Percentiles rank a stretch among this genome's conserved stretches.
Conservation (phyloP, 176 grass and related monocot species). For the Musa troglodytarum region DNA sequence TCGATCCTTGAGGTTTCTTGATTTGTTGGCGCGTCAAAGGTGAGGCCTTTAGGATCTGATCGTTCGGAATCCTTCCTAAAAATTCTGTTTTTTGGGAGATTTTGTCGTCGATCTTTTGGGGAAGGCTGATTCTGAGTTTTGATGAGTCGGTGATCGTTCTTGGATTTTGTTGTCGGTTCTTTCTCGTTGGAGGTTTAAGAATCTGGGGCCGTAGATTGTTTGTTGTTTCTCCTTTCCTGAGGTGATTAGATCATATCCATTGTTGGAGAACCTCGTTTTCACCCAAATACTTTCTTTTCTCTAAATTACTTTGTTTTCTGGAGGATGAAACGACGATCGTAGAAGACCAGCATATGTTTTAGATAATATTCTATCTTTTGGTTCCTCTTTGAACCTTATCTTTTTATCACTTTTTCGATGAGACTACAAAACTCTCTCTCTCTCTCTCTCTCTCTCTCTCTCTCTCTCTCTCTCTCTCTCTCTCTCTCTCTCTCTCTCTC, state of each 20-base stretch:
- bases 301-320: background rate
- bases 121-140: background rate
- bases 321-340: background rate
- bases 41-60: background rate
- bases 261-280: no score
- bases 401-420: background rate
- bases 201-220: background rate
- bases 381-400: background rate
- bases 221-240: background rate
- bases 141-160: background rate
- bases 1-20: constrained; percentile 2
- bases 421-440: no score
- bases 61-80: background rate
- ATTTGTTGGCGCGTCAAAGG: background rate
- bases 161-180: background rate
- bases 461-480: no score
- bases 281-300: background rate
- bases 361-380: background rate
- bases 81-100: background rate
- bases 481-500: no score
- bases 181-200: background rate
- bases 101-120: background rate
- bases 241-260: background rate
- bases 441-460: no score
- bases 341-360: background rate